These are phyloP conservation scores for Chalciporus sp. DNA, from an alignment of 1,284 basidiomycete species.

Conservation along the genomic window DNA sequence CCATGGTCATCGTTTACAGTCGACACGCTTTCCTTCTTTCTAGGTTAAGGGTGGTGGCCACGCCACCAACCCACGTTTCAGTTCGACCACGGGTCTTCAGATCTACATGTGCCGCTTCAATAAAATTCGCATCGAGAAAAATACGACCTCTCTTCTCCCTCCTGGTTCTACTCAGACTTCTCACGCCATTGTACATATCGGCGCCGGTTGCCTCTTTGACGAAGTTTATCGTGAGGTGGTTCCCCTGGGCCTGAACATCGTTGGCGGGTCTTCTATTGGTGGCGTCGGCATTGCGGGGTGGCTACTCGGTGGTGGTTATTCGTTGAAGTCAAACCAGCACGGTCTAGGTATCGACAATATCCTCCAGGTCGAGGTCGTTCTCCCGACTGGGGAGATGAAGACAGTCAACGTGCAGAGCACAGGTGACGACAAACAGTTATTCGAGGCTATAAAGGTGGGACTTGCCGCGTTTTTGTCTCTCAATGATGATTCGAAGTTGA, in stretches of 20 bases:
- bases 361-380: slow-evolving; percentile 40
- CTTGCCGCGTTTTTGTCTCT: not conserved
- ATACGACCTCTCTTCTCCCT: not conserved
- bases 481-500: not conserved
- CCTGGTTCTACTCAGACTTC: not conserved
- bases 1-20: not conserved
- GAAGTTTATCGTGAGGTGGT: slow-evolving; percentile 47
- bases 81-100: slow-evolving; percentile 55
- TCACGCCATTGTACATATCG: slow-evolving; percentile 42
- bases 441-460: slow-evolving; percentile 43
- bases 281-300: slow-evolving; percentile 51
- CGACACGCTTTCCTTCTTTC: not conserved
- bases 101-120: slow-evolving; percentile 51
- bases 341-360: slow-evolving; percentile 49
- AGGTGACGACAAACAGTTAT: slow-evolving; percentile 35
- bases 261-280: slow-evolving; percentile 43
- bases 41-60: slow-evolving; percentile 9
- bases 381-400: slow-evolving; percentile 42
- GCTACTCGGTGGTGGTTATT: slow-evolving; percentile 52
- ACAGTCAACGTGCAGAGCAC: slow-evolving; percentile 9
- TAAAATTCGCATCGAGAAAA: slow-evolving; percentile 28
- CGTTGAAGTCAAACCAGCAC: slow-evolving; percentile 43
- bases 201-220: slow-evolving; percentile 52
- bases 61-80: slow-evolving; percentile 35
- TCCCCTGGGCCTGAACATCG: slow-evolving; percentile 42